Evolutionary conservation across 768 basidiomycete genomes (phyloP).

Genomic region (Albatrellus ellisii): DNA sequence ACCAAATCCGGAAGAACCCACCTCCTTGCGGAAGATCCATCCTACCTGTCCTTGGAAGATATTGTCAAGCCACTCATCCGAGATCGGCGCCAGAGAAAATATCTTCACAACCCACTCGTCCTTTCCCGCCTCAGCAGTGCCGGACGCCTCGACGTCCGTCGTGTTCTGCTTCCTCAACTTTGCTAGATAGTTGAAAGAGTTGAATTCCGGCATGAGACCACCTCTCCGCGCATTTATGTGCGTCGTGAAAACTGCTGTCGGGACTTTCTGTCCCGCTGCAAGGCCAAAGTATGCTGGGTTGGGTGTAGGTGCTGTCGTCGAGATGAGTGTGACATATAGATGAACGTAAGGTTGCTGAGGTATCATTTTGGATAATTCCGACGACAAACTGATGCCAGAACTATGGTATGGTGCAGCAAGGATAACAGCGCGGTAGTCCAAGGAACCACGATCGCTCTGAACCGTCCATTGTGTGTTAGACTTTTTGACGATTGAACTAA

Average conservation of each 20-base stretch:
- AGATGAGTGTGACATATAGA: slow-evolving; percentile 80
- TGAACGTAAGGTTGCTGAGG: slow-evolving; percentile 66
- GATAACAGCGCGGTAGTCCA: slow-evolving; percentile 60
- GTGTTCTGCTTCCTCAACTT: slow-evolving; percentile 23
- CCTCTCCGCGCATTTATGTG: slow-evolving; percentile 43
- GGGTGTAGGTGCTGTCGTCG: slow-evolving; percentile 54
- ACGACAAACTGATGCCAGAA: slow-evolving; percentile 40
- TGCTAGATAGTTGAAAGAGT: slow-evolving; percentile 75
- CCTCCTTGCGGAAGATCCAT: slow-evolving; percentile 79
- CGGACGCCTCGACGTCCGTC: slow-evolving; percentile 24
- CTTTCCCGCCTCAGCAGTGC: slow-evolving; percentile 11
- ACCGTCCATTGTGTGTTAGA: slow-evolving; percentile 35
- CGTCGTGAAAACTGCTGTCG: slow-evolving; percentile 63
- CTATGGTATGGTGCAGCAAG: slow-evolving; percentile 80
- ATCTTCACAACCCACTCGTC: slow-evolving; percentile 74
- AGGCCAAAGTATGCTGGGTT: slow-evolving; percentile 60
- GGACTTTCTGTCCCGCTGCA: slow-evolving; percentile 28
- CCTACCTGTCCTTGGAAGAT: slow-evolving; percentile 56
- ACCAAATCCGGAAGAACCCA: slow-evolving; percentile 15
- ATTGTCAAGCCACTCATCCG: slow-evolving; percentile 54
- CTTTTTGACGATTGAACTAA: slow-evolving; percentile 20
- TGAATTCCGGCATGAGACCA: slow-evolving; percentile 63
- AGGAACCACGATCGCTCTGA: slow-evolving; percentile 28
- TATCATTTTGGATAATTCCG: slow-evolving; percentile 35
- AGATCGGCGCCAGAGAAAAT: slow-evolving; percentile 54